Base-by-base conservation (phyloP, 2,329 filamentous ascomycete genomes). In the Tolypocladium ovalisporum region DNA sequence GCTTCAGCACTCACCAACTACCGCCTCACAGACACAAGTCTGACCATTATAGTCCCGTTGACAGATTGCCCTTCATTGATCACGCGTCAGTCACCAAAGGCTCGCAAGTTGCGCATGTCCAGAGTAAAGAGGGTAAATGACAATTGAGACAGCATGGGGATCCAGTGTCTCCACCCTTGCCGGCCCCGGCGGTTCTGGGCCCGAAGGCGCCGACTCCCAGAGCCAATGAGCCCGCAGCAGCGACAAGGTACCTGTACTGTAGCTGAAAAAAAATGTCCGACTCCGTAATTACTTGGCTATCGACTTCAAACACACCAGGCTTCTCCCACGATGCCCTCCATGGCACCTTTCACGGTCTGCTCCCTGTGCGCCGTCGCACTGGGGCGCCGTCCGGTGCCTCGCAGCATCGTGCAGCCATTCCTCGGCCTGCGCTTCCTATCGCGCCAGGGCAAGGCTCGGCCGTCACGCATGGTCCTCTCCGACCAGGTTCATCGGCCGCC, bases 401-500 rank as follows among this genome's bases (percentile, higher is more conserved):
- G 61, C 15, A 54, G 58, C 35, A 56, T 61, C 35, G 37, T 65
- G 24, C 70, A 68, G 58, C 63, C 71, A 70, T 73, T 67, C 63
- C 58, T 70, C 35, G 59, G 63, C 35, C 70, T 71, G 58, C 71
- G 74, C 56, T 68, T 71, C 61, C 66, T 70, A 56, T 70, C 71
- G 44, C 71, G 68, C 24, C 66, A 67, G 55, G 66, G 64, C 55
- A 71, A 66, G 57, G 60, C 68, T 58, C 70, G 72, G 56, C 77
- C 82, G 39, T 81, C 80, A 47, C 80, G 82, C 54, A 83, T 84
- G 81, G 76, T 81, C 35, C 74, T 85, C 8, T 82, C 82, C 10
- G 76, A 82, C 62, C 73, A 72, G 52, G 81, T 84, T 29, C 73
- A 74, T 40, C 74, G 72, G 59, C 57, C 73, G 7, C 70, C 75